Evolutionary conservation across 2,329 filamentous ascomycete species (phyloP), one percentile per base, ranked within the genome.

Genomic region (Alternaria angustiovoidea): DNA sequence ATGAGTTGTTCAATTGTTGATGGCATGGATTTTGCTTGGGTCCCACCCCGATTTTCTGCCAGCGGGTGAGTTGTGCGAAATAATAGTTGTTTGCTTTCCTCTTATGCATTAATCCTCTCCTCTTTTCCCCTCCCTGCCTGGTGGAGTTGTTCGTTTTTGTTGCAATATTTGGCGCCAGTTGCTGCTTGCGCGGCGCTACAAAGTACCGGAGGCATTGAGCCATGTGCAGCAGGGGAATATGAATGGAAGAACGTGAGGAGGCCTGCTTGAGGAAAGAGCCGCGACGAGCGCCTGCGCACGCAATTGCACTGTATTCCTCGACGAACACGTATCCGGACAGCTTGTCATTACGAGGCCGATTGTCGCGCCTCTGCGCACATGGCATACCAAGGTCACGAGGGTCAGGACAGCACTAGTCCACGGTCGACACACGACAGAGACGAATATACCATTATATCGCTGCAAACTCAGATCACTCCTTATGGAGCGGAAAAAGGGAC

Each of bases 1-100:
- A 75, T 77, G 75, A 75, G 73, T 74, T 77, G 75, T 75, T 70
- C 73, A 73, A 75, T 69, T 72, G 71, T 66, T 66, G 59, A 64
- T 62, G 68, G 65, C 65, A 67, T 67, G 64, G 67, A 67, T 63
- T 64, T 38, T 58, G 55, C 64, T 64, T 63, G 59, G 68, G 62
- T 68, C 64, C 67, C 67, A 65, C 66, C 48, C 65, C 44, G 32
- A 36, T 49, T 49, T 49, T 47, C 51, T 68, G 65, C 63, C 63
- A 66, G 63, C 67, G 54, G 55, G 59, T 49, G 46, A 49, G 49
- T 48, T 57, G 60, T 67, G 59, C 63, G 64, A 70, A 73, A 73
- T 71, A 72, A 71, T 74, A 69, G 62, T 46, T 61, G 46, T 56
- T 51, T 67, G 57, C 24, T 51, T 22, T 46, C 54, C 48, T 53